phyloP scores from a whole-genome alignment of 805 yeast species.

The Candida chauliodis region DNA sequence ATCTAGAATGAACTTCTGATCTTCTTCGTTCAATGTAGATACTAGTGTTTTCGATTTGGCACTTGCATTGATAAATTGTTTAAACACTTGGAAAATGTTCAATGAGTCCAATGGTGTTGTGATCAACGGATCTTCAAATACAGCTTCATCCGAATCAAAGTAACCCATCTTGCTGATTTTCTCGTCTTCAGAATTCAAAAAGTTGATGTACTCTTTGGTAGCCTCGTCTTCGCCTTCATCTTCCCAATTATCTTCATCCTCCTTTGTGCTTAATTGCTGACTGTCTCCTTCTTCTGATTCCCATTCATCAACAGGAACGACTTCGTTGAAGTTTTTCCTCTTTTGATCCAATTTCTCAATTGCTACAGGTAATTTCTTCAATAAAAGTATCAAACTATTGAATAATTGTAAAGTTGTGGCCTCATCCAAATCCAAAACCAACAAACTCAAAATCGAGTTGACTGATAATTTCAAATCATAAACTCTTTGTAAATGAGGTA shows the following conservation, averaged over 20 bases:
- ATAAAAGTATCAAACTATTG: conserved; percentile 13
- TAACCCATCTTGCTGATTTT: conserved; percentile 25
- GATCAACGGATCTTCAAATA: conserved; percentile 70
- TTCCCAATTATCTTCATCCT: conserved; percentile 4
- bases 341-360: conserved; percentile 60
- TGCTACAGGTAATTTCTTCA: conserved; percentile 70
- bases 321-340: conserved; percentile 48
- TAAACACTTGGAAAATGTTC: conserved; percentile 6
- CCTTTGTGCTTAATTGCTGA: not conserved
- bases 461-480: conserved; percentile 76
- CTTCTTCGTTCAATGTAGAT: conserved; percentile 9
- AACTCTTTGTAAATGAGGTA: conserved; percentile 57
- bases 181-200: conserved; percentile 15
- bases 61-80: conserved; percentile 3
- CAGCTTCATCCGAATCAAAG: conserved; percentile 52
- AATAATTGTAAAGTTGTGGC: conserved; percentile 13
- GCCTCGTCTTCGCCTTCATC: conserved; percentile 8
- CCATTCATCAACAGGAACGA: conserved; percentile 6
- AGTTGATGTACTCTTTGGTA: conserved; percentile 19
- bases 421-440: conserved; percentile 21
- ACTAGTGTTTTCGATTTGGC: conserved; percentile 6
- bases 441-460: conserved; percentile 58
- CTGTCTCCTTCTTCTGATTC: conserved; percentile 9
- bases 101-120: conserved; percentile 66
- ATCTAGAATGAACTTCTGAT: conserved; percentile 8